Evolutionary conservation across 2,329 filamentous ascomycete species (phyloP), one percentile per base, ranked within the genome.

Genomic region (Trichothecium roseum): DNA sequence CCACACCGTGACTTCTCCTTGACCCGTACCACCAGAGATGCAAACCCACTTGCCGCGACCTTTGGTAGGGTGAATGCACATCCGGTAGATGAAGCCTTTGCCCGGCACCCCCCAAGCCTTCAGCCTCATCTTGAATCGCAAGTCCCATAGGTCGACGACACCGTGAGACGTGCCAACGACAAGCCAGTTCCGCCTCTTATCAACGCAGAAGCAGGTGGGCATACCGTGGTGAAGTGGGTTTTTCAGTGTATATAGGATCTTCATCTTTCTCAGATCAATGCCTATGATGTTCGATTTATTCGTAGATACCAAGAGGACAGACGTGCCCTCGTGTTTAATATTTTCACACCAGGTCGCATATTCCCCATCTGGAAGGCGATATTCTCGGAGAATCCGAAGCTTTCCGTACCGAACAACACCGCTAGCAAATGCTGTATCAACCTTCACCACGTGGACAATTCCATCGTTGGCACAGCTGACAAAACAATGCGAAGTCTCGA

Each of bases 401-500:
- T 85, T 88, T 30, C 84, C 78, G 53, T 95, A 96, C 38, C 84
- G 80, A 35, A 73, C 70, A 5, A 75, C 72, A 30, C 59, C 58
- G 37, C 55, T 62, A 15, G 60, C 56, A 4, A 57, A 48, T 6
- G 60, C 54, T 1, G 68, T 70, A 38, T 76, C 72, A n/a, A 94
- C 78, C 51, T 86, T 86, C 41, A 95, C 82, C 3, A 93, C 84
- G 51, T 94, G 82, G 8, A 98, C 79, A 47, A 80, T 89, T 16
- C 91, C 91, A 55, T 98, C 88, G 32, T 75, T 86, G 5, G 84
- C 88, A 35, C 85, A 91, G 51, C 84, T 94, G 41, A 94, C 71
- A 53, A 98, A 96, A 16, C 84, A 88, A 55, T 96, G 87, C 0
- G 88, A 94, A 45, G 87, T 84, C 51, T 96, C 88, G 28, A 98